Evolutionary conservation across 1,139 yeast genomes (phyloP).

Genomic region (Taphrina sp.): DNA sequence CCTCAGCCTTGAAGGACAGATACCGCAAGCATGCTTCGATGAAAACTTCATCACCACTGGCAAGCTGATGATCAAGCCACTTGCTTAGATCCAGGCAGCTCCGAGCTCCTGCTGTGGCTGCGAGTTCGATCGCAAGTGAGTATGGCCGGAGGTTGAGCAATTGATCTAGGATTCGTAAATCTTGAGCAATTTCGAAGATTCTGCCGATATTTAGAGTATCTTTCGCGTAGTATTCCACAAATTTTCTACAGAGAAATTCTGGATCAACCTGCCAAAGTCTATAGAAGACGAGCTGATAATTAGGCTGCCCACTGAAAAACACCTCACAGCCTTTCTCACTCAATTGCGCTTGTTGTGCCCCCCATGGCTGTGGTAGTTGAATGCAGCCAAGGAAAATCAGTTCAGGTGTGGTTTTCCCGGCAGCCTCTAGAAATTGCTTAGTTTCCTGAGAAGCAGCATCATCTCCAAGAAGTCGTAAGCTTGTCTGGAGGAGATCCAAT

Average conservation of each 20-base stretch:
- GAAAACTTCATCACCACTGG: slow-evolving; percentile 38
- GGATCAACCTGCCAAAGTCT: slow-evolving; percentile 37
- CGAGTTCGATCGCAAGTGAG: slow-evolving; percentile 44
- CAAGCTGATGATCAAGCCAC: slow-evolving; percentile 40
- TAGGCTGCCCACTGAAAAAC: slow-evolving; percentile 42
- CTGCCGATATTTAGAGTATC: slow-evolving; percentile 33
- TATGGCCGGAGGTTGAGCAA: slow-evolving; percentile 41
- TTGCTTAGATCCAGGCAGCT: slow-evolving; percentile 41
- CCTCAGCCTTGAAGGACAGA: slow-evolving; percentile 44
- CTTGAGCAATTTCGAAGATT: slow-evolving; percentile 34
- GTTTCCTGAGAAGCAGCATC: slow-evolving; percentile 42
- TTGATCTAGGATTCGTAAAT: slow-evolving; percentile 38
- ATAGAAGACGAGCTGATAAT: slow-evolving; percentile 37
- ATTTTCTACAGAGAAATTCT: slow-evolving; percentile 33
- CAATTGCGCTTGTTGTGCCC: slow-evolving; percentile 43
- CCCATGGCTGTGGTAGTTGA: slow-evolving; percentile 45
- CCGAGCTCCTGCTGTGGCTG: slow-evolving; percentile 43
- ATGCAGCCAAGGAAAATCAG: slow-evolving; percentile 45
- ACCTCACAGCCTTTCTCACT: slow-evolving; percentile 44
- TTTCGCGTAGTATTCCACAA: slow-evolving; percentile 35
- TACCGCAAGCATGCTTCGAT: slow-evolving; percentile 44
- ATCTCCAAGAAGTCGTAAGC: slow-evolving; percentile 42
- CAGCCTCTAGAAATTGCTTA: slow-evolving; percentile 42
- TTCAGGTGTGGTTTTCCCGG: slow-evolving; percentile 45
- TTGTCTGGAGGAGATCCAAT: slow-evolving; percentile 41